These are phyloP conservation scores for Senecio squalidus DNA, from an alignment of 140 eudicot species.

Conservation along the genomic window DNA sequence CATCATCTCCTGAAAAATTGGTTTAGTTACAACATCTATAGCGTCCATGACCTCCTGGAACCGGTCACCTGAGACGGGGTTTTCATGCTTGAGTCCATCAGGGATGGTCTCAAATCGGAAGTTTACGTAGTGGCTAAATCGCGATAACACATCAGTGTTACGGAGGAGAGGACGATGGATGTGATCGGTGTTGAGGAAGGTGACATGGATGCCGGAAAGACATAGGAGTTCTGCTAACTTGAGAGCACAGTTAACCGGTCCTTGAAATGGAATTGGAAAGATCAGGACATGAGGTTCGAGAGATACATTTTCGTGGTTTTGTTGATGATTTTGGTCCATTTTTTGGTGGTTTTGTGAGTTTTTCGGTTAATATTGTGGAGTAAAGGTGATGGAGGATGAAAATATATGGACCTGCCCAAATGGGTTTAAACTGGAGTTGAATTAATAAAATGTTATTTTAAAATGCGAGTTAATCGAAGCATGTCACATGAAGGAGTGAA, in stretches of 20 bases:
- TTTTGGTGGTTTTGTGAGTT: not conserved
- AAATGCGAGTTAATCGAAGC: too few species aligned
- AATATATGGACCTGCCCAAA: not conserved
- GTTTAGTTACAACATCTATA: conserved; percentile 15
- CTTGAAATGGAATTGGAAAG: conserved; percentile 39
- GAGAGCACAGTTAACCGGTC: conserved; percentile 32
- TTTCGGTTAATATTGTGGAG: not conserved
- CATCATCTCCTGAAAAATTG: conserved; percentile 32
- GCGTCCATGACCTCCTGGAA: conserved; percentile 38
- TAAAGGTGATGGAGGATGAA: not conserved
- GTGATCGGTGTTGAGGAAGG: conserved; percentile 39
- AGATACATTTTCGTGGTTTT: not conserved
- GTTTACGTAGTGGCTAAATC: conserved; percentile 23
- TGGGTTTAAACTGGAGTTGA: not conserved
- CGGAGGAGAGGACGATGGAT: conserved; percentile 33
- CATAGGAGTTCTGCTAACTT: conserved; percentile 42
- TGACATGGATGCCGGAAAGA: conserved; percentile 28
- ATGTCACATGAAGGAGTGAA: too few species aligned
- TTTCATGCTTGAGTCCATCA: conserved; percentile 42
- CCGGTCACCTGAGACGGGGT: conserved; percentile 33
- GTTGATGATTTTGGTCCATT: conserved; percentile 11
- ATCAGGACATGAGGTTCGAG: conserved; percentile 25
- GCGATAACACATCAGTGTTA: conserved; percentile 26
- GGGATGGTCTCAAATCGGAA: conserved; percentile 29
- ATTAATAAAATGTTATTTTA: not conserved